phyloP scores from a whole-genome alignment of 1,284 basidiomycete species.

The Tilletia indica region DNA sequence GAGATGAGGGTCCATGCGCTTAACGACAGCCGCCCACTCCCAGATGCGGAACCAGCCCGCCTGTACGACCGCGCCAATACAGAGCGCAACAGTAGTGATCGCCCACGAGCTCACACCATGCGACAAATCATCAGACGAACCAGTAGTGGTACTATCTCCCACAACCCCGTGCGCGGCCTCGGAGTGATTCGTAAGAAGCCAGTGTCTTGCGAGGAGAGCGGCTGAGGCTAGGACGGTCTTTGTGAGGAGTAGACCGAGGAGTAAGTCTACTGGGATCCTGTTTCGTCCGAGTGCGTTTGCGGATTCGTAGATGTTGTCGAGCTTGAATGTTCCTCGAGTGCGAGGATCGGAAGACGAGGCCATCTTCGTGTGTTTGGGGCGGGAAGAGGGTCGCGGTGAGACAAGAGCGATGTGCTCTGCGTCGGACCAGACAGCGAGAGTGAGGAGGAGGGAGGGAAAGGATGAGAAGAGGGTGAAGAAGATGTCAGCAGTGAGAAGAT shows the following conservation, averaged over 20 bases:
- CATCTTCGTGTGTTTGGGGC: not conserved
- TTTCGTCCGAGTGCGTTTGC: constrained; percentile 12
- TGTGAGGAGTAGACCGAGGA: constrained; percentile 50
- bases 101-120: constrained; percentile 41
- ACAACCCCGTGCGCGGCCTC: constrained; percentile 27
- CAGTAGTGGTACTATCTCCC: not conserved
- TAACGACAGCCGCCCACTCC: constrained; percentile 42
- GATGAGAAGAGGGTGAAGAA: not conserved
- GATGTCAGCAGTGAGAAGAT: not conserved
- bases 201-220: constrained; percentile 48
- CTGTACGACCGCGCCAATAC: constrained; percentile 42
- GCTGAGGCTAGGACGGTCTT: constrained; percentile 52
- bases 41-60: constrained; percentile 43
- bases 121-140: not conserved
- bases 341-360: constrained; percentile 25
- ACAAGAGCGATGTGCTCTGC: no score
- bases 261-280: constrained; percentile 48
- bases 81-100: constrained; percentile 38
- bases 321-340: constrained; percentile 27
- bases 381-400: no score
- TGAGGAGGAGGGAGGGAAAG: not conserved
- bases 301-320: constrained; percentile 19
- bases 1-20: constrained; percentile 29
- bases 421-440: not conserved
- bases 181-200: constrained; percentile 43